phyloP scores from a whole-genome alignment of 2,329 filamentous ascomycete species.

The Phialophora expanda region DNA sequence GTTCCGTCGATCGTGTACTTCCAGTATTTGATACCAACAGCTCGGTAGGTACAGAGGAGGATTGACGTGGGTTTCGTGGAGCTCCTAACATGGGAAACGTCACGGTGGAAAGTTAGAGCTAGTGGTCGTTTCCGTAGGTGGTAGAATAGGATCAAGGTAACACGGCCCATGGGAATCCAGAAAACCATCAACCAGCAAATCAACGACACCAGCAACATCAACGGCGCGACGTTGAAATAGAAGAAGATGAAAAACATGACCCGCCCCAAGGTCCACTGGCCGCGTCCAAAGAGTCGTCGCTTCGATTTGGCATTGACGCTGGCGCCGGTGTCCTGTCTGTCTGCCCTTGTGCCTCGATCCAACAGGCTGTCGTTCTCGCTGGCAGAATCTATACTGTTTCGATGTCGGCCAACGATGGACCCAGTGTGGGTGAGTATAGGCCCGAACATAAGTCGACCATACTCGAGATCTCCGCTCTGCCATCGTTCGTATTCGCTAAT shows the following conservation, averaged over 20 bases:
- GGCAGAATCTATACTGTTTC: slow-evolving; percentile 85
- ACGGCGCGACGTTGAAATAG: slow-evolving; percentile 87
- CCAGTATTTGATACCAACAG: slow-evolving; percentile 94
- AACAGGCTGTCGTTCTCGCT: slow-evolving; percentile 91
- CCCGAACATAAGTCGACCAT: slow-evolving; percentile 94
- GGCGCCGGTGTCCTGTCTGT: slow-evolving; percentile 49
- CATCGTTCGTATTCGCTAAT: slow-evolving; percentile 99
- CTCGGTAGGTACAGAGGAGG: slow-evolving; percentile 93
- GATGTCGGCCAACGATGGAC: slow-evolving; percentile 82
- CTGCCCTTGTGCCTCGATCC: slow-evolving; percentile 65
- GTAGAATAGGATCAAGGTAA: slow-evolving; percentile 85
- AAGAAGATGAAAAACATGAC: slow-evolving; percentile 97
- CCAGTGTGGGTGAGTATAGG: slow-evolving; percentile 67
- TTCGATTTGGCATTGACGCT: slow-evolving; percentile 60
- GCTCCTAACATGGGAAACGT: slow-evolving; percentile 73
- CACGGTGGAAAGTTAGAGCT: slow-evolving; percentile 89
- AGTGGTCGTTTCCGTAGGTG: slow-evolving; percentile 92
- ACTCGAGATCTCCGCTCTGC: slow-evolving; percentile 96
- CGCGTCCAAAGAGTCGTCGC: slow-evolving; percentile 88
- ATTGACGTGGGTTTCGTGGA: slow-evolving; percentile 79
- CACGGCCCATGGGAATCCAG: slow-evolving; percentile 97
- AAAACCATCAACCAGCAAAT: slow-evolving; percentile 98
- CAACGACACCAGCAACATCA: slow-evolving; percentile 80
- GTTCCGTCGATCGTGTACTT: slow-evolving; percentile 99
- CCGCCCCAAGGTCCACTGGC: slow-evolving; percentile 91